These are phyloP conservation scores for Backusella luteola DNA, from an alignment of 192 early-diverging fungal species.

Conservation along the genomic window DNA sequence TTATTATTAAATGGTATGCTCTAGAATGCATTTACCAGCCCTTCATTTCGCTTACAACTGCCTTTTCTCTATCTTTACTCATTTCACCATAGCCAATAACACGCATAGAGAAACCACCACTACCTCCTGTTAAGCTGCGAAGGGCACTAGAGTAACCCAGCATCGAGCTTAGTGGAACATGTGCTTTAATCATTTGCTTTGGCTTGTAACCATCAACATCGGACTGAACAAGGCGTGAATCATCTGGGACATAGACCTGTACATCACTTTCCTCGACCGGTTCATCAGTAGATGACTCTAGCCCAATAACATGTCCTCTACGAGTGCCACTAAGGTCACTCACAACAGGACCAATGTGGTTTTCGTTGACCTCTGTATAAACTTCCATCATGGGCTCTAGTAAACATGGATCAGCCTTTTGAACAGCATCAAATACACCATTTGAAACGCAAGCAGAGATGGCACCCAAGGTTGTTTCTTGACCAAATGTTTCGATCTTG, in stretches of 20 bases:
- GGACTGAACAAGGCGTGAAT: conserved; percentile 18
- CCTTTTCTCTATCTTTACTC: conserved; percentile 67
- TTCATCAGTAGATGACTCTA: conserved; percentile 46
- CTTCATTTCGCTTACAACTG: conserved; percentile 62
- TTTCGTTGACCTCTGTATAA: conserved; percentile 62
- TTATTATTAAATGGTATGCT: not conserved
- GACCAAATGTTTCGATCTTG: conserved; percentile 54
- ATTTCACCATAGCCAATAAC: conserved; percentile 80
- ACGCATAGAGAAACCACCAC: conserved; percentile 81
- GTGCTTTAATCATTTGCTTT: conserved; percentile 52
- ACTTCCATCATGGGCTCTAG: conserved; percentile 88
- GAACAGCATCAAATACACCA: conserved; percentile 57
- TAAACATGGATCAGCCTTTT: conserved; percentile 39
- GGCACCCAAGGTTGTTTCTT: conserved; percentile 56
- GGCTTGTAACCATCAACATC: conserved; percentile 27
- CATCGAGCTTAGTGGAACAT: conserved; percentile 78
- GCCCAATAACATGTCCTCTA: conserved; percentile 64
- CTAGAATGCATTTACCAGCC: conserved; percentile 20
- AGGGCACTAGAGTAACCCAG: conserved; percentile 81
- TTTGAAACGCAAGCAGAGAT: conserved; percentile 64
- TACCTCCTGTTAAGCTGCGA: conserved; percentile 86
- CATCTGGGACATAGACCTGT: conserved; percentile 48
- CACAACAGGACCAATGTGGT: conserved; percentile 73
- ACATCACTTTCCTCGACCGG: conserved; percentile 37
- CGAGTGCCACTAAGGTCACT: conserved; percentile 80